A percentile compares a stretch with the other conserved stretches of the same genome.
Evolutionary conservation across 768 basidiomycete species (phyloP).

Genomic region (Boletus huronensis): DNA sequence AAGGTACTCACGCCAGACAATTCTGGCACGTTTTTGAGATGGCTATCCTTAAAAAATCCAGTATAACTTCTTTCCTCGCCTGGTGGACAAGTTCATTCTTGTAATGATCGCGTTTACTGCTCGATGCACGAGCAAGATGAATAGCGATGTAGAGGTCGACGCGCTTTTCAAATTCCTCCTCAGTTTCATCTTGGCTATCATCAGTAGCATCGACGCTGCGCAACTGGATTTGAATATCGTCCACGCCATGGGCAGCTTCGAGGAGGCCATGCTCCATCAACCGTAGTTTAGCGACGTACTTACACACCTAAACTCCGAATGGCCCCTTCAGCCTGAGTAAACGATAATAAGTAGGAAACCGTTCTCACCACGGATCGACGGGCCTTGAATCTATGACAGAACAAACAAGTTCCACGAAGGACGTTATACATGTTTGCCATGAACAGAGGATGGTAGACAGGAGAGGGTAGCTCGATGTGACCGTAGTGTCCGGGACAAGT

Average conservation of each 20-base stretch:
- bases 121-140: slow-evolving; percentile 39
- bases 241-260: slow-evolving; percentile 73
- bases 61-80: slow-evolving; percentile 75
- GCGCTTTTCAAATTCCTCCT: slow-evolving; percentile 57
- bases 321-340: slow-evolving; percentile 7
- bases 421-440: slow-evolving; percentile 88
- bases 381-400: slow-evolving; percentile 90
- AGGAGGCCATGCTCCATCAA: slow-evolving; percentile 88
- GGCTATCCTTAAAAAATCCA: slow-evolving; percentile 71
- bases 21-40: slow-evolving; percentile 75
- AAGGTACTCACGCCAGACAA: slow-evolving; percentile 74
- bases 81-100: slow-evolving; percentile 89
- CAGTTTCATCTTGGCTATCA: slow-evolving; percentile 52
- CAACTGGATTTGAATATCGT: slow-evolving; percentile 54
- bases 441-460: slow-evolving; percentile 95
- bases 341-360: slow-evolving; percentile 10
- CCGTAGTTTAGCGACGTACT: slow-evolving; percentile 82
- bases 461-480: slow-evolving; percentile 92
- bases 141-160: slow-evolving; percentile 64
- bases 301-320: slow-evolving; percentile 54
- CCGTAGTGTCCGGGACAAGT: slow-evolving; percentile 98
- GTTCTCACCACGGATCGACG: slow-evolving; percentile 62
- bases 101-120: slow-evolving; percentile 75
- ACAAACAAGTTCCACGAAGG: slow-evolving; percentile 84
- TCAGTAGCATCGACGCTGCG: slow-evolving; percentile 32